A percentile compares a stretch with the other conserved stretches of the same genome.
These are phyloP conservation scores for Delphinella strobiligena DNA, from an alignment of 2,329 filamentous ascomycete species.

Conservation along the genomic window DNA sequence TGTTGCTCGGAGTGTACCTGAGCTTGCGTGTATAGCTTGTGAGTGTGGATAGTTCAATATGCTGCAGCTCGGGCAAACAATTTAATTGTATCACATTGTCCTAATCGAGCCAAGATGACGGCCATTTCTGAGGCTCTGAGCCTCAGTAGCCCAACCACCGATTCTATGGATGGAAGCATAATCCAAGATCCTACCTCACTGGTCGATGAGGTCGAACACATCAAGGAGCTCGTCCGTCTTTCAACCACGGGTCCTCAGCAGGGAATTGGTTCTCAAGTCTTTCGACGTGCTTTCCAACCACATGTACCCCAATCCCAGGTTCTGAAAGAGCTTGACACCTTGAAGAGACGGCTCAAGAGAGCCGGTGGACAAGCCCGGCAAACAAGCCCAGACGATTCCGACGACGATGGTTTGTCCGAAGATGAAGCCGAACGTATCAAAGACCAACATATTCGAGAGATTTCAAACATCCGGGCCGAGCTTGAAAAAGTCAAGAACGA, in stretches of 20 bases:
- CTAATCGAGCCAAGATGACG: neutral
- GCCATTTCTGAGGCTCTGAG: neutral
- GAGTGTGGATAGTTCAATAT: no score
- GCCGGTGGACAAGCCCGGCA: neutral
- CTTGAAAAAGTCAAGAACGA: conserved; percentile 15
- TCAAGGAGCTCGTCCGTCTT: conserved; percentile 12
- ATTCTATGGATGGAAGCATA: neutral
- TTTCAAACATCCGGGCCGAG: conserved; percentile 8
- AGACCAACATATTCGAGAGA: conserved; percentile 9
- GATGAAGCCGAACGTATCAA: conserved; percentile 3
- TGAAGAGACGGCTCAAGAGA: conserved; percentile 9
- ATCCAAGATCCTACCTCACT: neutral
- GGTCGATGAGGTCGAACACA: conserved; percentile 10
- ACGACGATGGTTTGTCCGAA: conserved; percentile 8
- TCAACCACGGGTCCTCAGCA: conserved; percentile 7
- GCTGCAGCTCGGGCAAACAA: no score
- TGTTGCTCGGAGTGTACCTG: no score
- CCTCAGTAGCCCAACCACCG: neutral
- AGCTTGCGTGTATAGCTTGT: no score
- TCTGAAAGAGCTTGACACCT: conserved; percentile 10
- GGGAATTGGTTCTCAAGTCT: conserved; percentile 11
- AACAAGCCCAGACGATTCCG: conserved; percentile 3
- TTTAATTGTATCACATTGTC: no score
- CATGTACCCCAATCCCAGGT: conserved; percentile 11
- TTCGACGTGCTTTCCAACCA: conserved; percentile 10